phyloP scores from a whole-genome alignment of 2,329 filamentous ascomycete species.

The Parascedosporium putredinis region DNA sequence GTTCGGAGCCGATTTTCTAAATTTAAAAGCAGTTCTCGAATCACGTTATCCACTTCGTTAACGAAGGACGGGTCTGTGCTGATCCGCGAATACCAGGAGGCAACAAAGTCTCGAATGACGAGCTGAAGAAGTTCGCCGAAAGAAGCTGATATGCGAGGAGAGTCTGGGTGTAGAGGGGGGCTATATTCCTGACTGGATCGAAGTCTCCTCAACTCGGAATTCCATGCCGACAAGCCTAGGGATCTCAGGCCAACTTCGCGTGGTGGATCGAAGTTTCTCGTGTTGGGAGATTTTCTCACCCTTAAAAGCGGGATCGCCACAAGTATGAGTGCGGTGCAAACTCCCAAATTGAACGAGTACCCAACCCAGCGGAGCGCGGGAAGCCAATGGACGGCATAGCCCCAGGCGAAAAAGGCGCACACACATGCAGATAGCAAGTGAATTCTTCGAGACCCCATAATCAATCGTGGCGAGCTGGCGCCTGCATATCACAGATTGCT shows the following conservation, averaged over 20 bases:
- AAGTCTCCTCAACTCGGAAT: conserved; percentile 56
- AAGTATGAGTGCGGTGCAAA: conserved; percentile 42
- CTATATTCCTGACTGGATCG: conserved; percentile 56
- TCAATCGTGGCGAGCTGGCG: too few species aligned
- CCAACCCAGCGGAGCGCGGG: conserved; percentile 75
- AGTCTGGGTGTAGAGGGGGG: conserved; percentile 65
- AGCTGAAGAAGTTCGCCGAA: conserved; percentile 70
- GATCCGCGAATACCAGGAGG: conserved; percentile 80
- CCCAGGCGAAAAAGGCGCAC: conserved; percentile 76
- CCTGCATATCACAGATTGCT: too few species aligned
- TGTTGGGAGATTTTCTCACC: conserved; percentile 40
- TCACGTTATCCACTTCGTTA: conserved; percentile 73
- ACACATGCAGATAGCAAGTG: conserved; percentile 53
- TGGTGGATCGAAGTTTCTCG: conserved; percentile 24
- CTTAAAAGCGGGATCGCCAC: conserved; percentile 51
- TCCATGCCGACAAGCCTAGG: conserved; percentile 54
- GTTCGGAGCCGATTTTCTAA: conserved; percentile 62
- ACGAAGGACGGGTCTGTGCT: conserved; percentile 70
- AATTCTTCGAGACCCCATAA: neutral
- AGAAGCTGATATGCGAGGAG: conserved; percentile 66
- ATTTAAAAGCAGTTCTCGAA: conserved; percentile 61
- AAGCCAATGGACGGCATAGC: conserved; percentile 71
- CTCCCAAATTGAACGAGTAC: conserved; percentile 70
- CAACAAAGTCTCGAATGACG: conserved; percentile 74
- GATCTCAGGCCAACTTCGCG: conserved; percentile 46